Conservation (phyloP, 1,284 basidiomycete species). For the Pseudozyma hubeiensis region DNA sequence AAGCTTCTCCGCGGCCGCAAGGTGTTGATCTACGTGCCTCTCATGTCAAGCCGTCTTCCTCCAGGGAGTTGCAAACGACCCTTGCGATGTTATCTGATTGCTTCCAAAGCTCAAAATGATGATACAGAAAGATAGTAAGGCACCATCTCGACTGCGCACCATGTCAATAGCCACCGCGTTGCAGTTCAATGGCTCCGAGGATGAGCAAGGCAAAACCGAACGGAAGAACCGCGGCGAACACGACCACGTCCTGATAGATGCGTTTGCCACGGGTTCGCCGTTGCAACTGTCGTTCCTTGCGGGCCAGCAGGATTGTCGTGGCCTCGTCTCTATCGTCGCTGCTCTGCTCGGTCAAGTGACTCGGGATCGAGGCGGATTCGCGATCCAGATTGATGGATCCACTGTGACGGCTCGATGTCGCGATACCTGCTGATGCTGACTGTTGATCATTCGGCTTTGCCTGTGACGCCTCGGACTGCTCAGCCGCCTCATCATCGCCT, state of each 20-base stretch:
- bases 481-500: constrained; percentile 1
- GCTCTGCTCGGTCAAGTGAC: constrained; percentile 47
- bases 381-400: constrained; percentile 4
- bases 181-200: constrained; percentile 46
- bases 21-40: too few relatives aligned
- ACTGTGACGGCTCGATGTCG: constrained; percentile 16
- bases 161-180: constrained; percentile 43
- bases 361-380: constrained; percentile 34
- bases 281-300: constrained; percentile 65
- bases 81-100: too few relatives aligned
- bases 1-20: too few relatives aligned
- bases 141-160: neutral
- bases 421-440: neutral
- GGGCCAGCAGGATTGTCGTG: constrained; percentile 60
- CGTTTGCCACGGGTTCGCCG: constrained; percentile 44
- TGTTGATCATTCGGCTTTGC: neutral
- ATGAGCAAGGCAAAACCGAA: constrained; percentile 53
- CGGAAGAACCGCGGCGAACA: constrained; percentile 52
- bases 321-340: constrained; percentile 53
- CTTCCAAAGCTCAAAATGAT: neutral
- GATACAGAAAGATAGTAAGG: neutral
- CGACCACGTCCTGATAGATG: constrained; percentile 54
- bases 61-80: too few relatives aligned
- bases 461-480: neutral
- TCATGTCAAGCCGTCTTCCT: too few relatives aligned